Evolutionary conservation across 2,329 filamentous ascomycete species (phyloP).

Genomic region (Cladophialophora immunda): DNA sequence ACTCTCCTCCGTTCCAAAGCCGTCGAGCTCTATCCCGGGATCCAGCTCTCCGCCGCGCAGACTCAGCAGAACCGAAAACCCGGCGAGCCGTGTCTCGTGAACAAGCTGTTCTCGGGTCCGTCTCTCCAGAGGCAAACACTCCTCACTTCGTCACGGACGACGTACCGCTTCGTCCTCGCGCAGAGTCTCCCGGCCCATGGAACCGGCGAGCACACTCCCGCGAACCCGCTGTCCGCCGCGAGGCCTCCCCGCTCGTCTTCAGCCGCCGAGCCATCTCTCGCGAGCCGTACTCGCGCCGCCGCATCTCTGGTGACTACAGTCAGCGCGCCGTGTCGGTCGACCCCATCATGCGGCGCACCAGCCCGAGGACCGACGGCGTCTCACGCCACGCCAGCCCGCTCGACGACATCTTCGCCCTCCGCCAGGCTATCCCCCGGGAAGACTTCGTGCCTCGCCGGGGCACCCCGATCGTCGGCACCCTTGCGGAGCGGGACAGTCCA

Average conservation of each 20-base stretch:
- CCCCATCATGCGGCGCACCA: constrained; percentile 23
- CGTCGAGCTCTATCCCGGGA: constrained; percentile 17
- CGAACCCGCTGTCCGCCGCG: constrained; percentile 18
- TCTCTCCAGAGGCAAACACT: neutral
- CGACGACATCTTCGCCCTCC: constrained; percentile 14
- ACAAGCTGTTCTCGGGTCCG: neutral
- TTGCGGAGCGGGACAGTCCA: neutral
- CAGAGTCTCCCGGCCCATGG: constrained; percentile 13
- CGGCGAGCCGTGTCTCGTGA: constrained; percentile 8
- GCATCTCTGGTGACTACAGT: constrained; percentile 24
- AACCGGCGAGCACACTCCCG: constrained; percentile 19
- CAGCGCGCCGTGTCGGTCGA: constrained; percentile 32
- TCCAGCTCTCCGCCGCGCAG: neutral
- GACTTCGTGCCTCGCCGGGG: neutral
- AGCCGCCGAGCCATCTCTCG: constrained; percentile 25
- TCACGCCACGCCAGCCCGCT: constrained; percentile 21
- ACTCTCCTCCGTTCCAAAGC: neutral
- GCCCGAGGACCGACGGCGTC: constrained; percentile 16
- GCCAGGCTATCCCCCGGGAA: constrained; percentile 7
- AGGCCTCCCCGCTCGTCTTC: neutral
- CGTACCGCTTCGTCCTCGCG: constrained; percentile 15
- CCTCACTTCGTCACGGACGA: constrained; percentile 1
- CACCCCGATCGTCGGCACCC: neutral
- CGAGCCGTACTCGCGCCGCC: constrained; percentile 23
- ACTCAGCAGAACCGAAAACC: neutral